phyloP scores from a whole-genome alignment of 805 yeast species.

The Candida nanaspora region DNA sequence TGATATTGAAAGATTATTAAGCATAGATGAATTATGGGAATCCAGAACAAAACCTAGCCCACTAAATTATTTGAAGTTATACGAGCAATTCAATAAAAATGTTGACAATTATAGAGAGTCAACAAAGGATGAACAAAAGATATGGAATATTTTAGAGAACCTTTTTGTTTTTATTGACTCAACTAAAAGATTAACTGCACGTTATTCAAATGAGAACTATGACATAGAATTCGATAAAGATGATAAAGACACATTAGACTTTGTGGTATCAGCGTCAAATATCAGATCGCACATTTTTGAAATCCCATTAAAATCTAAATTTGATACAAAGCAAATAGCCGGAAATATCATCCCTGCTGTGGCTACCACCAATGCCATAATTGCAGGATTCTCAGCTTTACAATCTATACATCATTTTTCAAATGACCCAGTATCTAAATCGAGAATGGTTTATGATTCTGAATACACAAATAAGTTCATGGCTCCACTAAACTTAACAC shows the following conservation, averaged over 20 bases:
- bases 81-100: background rate
- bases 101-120: constrained; percentile 1
- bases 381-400: constrained; percentile 82
- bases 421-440: constrained; percentile 24
- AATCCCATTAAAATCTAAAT: constrained; percentile 67
- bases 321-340: constrained; percentile 89
- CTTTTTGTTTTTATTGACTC: constrained; percentile 49
- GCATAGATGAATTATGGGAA: constrained; percentile 74
- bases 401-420: constrained; percentile 53
- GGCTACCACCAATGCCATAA: constrained; percentile 94
- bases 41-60: constrained; percentile 64
- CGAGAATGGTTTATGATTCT: constrained; percentile 46
- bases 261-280: constrained; percentile 83
- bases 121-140: constrained; percentile 29
- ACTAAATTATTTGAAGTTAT: constrained; percentile 26
- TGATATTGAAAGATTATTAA: constrained; percentile 73
- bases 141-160: constrained; percentile 62
- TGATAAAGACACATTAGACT: constrained; percentile 83
- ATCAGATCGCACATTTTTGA: constrained; percentile 64
- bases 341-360: constrained; percentile 98
- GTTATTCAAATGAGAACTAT: constrained; percentile 32
- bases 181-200: constrained; percentile 38
- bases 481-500: constrained; percentile 51
- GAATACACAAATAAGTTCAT: constrained; percentile 54
- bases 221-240: constrained; percentile 81